Base-by-base conservation (phyloP, 148 eudicot genomes). In the Cornus controversa region DNA sequence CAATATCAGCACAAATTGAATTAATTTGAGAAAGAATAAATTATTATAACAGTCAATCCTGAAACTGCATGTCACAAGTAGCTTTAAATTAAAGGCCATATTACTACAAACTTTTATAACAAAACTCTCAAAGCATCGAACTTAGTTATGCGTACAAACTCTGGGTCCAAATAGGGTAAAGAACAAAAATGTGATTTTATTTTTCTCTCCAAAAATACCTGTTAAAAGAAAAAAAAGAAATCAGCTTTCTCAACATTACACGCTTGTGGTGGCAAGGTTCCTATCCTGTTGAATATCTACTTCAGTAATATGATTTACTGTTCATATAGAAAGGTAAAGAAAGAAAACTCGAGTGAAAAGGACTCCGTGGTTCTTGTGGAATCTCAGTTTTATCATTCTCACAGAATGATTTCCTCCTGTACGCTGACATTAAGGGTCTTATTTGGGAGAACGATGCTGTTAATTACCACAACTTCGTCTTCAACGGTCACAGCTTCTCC, bases 401-500 rank as follows among this genome's bases (percentile, higher is more conserved):
- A 91, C 18, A 92, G 82, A 69, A 92, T 90, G 80, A 92, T 92
- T 85, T 92, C 97, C 60, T 92, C 93, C 71, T 90, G 94, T 25
- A 92, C 92, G 67, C 94, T 92, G 71, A 84, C 72, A 73, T 92
- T 90, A 70, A 92, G 91, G 27, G 79, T 80, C 85, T 92, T 92
- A 67, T 92, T 89, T n/a, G 90, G 97, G 26, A 92, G 93, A 75
- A 90, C 94, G 54, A 92, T 92, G 87, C 92, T 87, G 84, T 87
- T 87, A 31, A 80, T 88, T 78, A 92, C 90, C 50, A 92, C 97
- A 73, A 92, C 94, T 79, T 92, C 97, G 40, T 92, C 97, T 86
- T 92, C 97, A 37, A 92, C 94, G 6, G 82, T 77, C 73, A 92
- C 98, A 0, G 94, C 85, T 78, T 94, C 98, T 70, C 98, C 98